These are phyloP conservation scores for Penicillium lagena DNA, from an alignment of 495 filamentous ascomycete genomes.

Conservation along the genomic window DNA sequence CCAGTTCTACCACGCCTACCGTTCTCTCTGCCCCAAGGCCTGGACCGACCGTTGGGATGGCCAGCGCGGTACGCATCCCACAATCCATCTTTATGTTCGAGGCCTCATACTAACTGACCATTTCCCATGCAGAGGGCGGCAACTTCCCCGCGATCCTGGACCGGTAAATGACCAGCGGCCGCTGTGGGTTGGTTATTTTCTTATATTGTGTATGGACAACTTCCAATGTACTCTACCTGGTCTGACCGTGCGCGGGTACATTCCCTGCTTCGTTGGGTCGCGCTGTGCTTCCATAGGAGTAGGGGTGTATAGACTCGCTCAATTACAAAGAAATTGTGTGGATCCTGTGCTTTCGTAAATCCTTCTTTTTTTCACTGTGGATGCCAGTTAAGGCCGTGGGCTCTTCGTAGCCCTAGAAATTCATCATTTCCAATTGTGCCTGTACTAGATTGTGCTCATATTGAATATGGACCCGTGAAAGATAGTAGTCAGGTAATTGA, in stretches of 20 bases:
- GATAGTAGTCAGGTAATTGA: too few species aligned
- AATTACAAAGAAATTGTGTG: conserved; percentile 13
- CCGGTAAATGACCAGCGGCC: conserved; percentile 21
- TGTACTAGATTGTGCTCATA: too few species aligned
- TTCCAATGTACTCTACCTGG: conserved; percentile 39
- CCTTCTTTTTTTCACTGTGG: not conserved
- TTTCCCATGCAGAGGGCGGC: conserved; percentile 61
- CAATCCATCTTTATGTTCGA: conserved; percentile 9
- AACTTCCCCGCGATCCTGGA: conserved; percentile 71
- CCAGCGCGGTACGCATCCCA: conserved; percentile 73
- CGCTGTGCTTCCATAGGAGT: conserved; percentile 10
- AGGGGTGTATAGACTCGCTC: conserved; percentile 29
- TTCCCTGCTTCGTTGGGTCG: conserved; percentile 16
- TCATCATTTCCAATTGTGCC: too few species aligned
- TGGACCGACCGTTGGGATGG: conserved; percentile 97
- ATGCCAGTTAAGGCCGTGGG: not conserved
- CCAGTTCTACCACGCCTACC: conserved; percentile 92
- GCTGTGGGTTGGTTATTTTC: conserved; percentile 14
- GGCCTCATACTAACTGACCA: conserved; percentile 6
- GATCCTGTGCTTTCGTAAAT: too few species aligned
- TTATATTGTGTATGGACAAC: conserved; percentile 35
- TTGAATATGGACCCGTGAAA: too few species aligned
- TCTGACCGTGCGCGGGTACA: conserved; percentile 20
- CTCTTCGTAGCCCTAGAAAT: too few species aligned
- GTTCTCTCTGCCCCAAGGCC: conserved; percentile 90